These are phyloP conservation scores for Spergularia bocconei DNA, from an alignment of 148 eudicot genomes.

Conservation along the genomic window DNA sequence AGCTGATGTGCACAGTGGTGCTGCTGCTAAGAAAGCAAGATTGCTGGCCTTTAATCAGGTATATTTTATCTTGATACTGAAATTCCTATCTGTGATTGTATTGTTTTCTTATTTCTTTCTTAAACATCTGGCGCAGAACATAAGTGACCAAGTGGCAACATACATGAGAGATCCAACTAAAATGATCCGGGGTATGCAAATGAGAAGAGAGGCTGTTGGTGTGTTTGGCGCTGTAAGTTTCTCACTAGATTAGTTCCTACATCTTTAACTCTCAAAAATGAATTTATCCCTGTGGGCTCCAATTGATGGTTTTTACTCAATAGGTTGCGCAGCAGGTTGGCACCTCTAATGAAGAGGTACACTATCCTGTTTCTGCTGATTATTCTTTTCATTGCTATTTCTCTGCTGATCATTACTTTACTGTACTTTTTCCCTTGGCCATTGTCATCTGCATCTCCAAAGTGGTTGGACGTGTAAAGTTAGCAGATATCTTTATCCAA, in stretches of 20 bases:
- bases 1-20: slow-evolving; percentile 91
- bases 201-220: slow-evolving; percentile 54
- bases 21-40: slow-evolving; percentile 77
- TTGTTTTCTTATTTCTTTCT: slow-evolving; percentile 8
- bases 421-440: neutral
- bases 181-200: slow-evolving; percentile 91
- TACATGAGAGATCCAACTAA: slow-evolving; percentile 96
- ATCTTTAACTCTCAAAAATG: neutral
- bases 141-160: slow-evolving; percentile 84
- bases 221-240: slow-evolving; percentile 80
- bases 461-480: neutral
- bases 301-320: slow-evolving; percentile 12
- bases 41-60: slow-evolving; percentile 95
- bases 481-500: neutral
- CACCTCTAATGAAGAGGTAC: slow-evolving; percentile 51
- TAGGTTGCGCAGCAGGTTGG: slow-evolving; percentile 47
- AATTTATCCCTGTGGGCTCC: slow-evolving; percentile 2
- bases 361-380: neutral
- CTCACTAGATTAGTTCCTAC: neutral
- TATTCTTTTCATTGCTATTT: neutral
- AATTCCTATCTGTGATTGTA: neutral
- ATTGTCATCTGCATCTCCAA: neutral
- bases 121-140: slow-evolving; percentile 43
- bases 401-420: neutral
- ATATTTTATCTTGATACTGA: slow-evolving; percentile 17